Percentiles rank a stretch among this genome's conserved stretches.
Evolutionary conservation across 2,329 filamentous ascomycete species (phyloP).

Genomic region (Albophoma yamanashiensis): DNA sequence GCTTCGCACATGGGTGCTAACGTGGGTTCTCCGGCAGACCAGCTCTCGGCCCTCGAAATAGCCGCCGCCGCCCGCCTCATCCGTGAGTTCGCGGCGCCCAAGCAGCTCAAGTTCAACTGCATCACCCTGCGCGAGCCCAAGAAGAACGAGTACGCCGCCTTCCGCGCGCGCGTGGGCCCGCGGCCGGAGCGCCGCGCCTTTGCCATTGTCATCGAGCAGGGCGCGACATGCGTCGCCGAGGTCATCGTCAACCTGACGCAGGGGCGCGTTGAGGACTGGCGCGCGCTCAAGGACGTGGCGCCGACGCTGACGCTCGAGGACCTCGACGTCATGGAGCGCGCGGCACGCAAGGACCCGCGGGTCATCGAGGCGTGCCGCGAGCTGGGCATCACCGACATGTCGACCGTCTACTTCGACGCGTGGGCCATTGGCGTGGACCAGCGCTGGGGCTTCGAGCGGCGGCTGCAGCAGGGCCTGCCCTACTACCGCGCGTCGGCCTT

Average conservation of each 20-base stretch:
- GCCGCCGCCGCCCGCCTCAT: constrained; percentile 37
- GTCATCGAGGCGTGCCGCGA: constrained; percentile 70
- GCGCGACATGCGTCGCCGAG: constrained; percentile 31
- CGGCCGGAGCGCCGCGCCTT: constrained; percentile 39
- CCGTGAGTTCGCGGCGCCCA: constrained; percentile 22
- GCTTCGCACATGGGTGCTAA: background rate
- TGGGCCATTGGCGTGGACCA: constrained; percentile 81
- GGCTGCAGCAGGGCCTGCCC: constrained; percentile 72
- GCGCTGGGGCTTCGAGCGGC: constrained; percentile 59
- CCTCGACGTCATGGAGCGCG: constrained; percentile 60
- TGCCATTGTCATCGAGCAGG: constrained; percentile 34
- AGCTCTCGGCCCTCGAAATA: constrained; percentile 44
- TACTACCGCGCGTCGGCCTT: constrained; percentile 66
- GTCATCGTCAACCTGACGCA: constrained; percentile 37
- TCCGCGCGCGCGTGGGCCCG: constrained; percentile 36
- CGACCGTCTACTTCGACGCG: constrained; percentile 74
- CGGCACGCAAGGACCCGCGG: constrained; percentile 57
- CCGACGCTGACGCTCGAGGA: constrained; percentile 66
- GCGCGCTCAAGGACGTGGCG: constrained; percentile 33
- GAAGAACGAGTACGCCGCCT: constrained; percentile 53
- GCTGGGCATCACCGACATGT: constrained; percentile 69
- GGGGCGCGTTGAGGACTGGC: constrained; percentile 29
- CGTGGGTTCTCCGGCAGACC: constrained; percentile 21
- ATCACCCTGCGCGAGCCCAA: constrained; percentile 56
- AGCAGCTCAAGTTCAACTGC: constrained; percentile 41